Evolutionary conservation across 2,329 filamentous ascomycete species (phyloP), one percentile per base, ranked within the genome.

Genomic region (Dothidotthia symphoricarpi): DNA sequence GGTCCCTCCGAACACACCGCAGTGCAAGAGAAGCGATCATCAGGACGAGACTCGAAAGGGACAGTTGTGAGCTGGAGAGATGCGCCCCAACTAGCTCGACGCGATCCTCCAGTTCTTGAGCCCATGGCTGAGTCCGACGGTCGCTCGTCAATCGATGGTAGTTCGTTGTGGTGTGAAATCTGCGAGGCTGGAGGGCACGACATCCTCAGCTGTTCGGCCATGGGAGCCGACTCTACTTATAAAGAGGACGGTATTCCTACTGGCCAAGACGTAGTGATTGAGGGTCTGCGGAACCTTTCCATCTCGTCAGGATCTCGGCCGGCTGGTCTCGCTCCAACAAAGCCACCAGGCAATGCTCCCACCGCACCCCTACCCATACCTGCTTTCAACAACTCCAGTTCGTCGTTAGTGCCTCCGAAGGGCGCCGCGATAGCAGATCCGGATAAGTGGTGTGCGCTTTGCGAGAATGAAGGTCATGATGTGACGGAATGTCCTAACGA

Each of bases 401-500:
- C 57, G 2, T 51, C 48, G 6, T 56, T 67, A 6, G 65, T 66
- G 5, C 59, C 63, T 19, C 56, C 51, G 16, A 66, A 66, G 51
- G 62, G 56, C 24, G 56, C 51, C 12, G 50, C 48, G 8, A 57
- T 61, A 14, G 61, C 61, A 12, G 88, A 97, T 57, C 80, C 83
- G 37, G 80, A 84, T 46, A 96, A 95, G 70, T 98, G 93, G 93
- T 98, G 93, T 68, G 93, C 93, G 12, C 75, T 97, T 29, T 98
- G 93, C 64, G 93, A 98, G 73, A 82, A 88, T 46, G 93, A 98
- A 59, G 93, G 93, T 11, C 93, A 98, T 64, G 87, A 96, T 68
- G 96, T 91, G 60, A 90, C 95, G 45, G 88, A 94, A 67, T 95
- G 90, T 68, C 89, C 90, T 10, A 86, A 95, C 67, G 90, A 95